Conservation (phyloP, 257 asterid species). For the Solanum sitiens region DNA sequence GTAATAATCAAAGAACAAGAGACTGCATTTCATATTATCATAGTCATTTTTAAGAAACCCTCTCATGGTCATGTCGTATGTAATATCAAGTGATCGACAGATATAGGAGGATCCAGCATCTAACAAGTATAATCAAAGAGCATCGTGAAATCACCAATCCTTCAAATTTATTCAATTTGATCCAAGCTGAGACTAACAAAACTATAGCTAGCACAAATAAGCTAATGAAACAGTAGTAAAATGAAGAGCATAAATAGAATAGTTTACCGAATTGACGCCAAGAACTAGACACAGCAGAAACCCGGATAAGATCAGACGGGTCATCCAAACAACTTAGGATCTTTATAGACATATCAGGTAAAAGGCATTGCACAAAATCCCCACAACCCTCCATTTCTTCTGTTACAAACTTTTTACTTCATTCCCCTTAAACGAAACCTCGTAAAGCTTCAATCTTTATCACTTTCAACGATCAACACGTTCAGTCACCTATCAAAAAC, state of each 20-base stretch:
- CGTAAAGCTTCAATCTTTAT: background rate
- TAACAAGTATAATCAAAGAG: background rate
- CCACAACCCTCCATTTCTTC: slow-evolving; percentile 24
- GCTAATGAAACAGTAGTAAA: background rate
- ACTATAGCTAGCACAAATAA: background rate
- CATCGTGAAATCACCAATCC: background rate
- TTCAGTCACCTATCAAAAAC: background rate
- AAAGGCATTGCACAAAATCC: slow-evolving; percentile 55
- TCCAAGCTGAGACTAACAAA: background rate
- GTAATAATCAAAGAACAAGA: background rate
- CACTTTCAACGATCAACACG: background rate
- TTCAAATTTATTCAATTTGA: background rate
- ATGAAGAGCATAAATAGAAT: background rate
- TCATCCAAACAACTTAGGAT: slow-evolving; percentile 53
- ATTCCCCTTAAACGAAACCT: background rate
- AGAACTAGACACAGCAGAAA: slow-evolving; percentile 52
- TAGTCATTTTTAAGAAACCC: background rate
- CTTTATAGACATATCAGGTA: slow-evolving; percentile 40
- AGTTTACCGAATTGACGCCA: slow-evolving; percentile 69
- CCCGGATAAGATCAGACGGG: slow-evolving; percentile 62
- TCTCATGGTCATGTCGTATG: background rate
- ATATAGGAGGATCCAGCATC: background rate
- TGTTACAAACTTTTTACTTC: background rate
- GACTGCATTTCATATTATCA: background rate
- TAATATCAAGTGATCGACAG: background rate